These are phyloP conservation scores for Raphanus hybrid DNA, from an alignment of 441 rosid species.

Conservation along the genomic window DNA sequence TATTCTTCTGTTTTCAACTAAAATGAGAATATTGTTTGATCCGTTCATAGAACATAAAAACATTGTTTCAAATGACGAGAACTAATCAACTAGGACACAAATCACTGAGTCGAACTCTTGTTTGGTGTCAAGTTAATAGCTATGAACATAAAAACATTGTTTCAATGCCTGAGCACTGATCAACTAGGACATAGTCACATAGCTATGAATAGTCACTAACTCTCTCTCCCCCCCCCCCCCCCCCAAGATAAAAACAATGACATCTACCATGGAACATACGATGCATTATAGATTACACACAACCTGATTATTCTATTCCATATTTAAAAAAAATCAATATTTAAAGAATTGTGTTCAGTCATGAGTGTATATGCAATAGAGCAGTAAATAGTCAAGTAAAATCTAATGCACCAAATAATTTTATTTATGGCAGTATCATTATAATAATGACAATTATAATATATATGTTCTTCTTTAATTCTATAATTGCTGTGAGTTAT, in stretches of 20 bases:
- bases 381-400: neutral
- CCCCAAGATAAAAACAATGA: neutral
- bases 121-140: neutral
- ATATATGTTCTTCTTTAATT: too few species aligned
- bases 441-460: too few species aligned
- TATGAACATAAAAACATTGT: neutral
- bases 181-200: neutral
- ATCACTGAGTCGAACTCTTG: neutral
- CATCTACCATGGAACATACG: neutral
- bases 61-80: neutral
- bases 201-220: neutral
- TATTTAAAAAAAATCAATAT: neutral
- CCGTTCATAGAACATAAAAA: neutral
- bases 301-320: neutral
- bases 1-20: neutral
- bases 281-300: neutral
- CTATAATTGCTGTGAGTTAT: too few species aligned
- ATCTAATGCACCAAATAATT: neutral
- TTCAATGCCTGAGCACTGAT: too few species aligned
- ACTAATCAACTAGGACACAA: neutral
- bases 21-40: neutral
- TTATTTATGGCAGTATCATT: too few species aligned
- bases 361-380: neutral
- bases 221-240: neutral
- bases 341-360: neutral